phyloP scores from a whole-genome alignment of 345 rosid genomes.

The Arabis hirsuta region DNA sequence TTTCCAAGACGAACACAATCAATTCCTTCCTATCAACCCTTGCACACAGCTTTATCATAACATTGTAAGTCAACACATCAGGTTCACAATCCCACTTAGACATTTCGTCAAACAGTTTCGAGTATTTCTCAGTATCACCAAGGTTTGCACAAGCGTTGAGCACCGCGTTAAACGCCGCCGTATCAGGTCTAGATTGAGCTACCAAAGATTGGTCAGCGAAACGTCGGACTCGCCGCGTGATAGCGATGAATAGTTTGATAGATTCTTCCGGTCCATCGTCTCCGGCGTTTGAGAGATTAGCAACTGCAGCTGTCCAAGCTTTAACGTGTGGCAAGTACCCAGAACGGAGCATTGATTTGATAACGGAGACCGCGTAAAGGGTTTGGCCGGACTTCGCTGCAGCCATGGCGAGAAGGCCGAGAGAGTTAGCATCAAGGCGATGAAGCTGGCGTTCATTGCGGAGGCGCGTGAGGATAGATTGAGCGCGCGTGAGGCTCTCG shows the following conservation, averaged over 20 bases:
- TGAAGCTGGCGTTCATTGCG: slow-evolving; percentile 84
- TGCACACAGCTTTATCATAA: slow-evolving; percentile 88
- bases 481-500: slow-evolving; percentile 72
- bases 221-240: slow-evolving; percentile 56
- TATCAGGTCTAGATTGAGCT: slow-evolving; percentile 71
- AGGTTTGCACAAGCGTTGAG: slow-evolving; percentile 86
- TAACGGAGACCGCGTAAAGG: slow-evolving; percentile 68
- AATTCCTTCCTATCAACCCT: slow-evolving; percentile 66
- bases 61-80: slow-evolving; percentile 77
- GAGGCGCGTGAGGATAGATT: slow-evolving; percentile 89
- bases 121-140: slow-evolving; percentile 66
- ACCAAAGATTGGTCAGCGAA: slow-evolving; percentile 56
- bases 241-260: slow-evolving; percentile 57
- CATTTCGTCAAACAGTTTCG: slow-evolving; percentile 75
- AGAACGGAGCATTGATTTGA: slow-evolving; percentile 91
- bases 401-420: slow-evolving; percentile 83
- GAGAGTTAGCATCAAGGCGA: slow-evolving; percentile 90
- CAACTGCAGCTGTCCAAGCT: slow-evolving; percentile 87
- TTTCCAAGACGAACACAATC: slow-evolving; percentile 81
- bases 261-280: slow-evolving; percentile 75
- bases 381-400: slow-evolving; percentile 79
- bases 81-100: slow-evolving; percentile 60
- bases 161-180: slow-evolving; percentile 79
- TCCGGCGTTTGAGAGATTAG: slow-evolving; percentile 65
- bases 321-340: slow-evolving; percentile 91